Conservation (phyloP, 768 basidiomycete genomes). For the Boletus reticulatus region DNA sequence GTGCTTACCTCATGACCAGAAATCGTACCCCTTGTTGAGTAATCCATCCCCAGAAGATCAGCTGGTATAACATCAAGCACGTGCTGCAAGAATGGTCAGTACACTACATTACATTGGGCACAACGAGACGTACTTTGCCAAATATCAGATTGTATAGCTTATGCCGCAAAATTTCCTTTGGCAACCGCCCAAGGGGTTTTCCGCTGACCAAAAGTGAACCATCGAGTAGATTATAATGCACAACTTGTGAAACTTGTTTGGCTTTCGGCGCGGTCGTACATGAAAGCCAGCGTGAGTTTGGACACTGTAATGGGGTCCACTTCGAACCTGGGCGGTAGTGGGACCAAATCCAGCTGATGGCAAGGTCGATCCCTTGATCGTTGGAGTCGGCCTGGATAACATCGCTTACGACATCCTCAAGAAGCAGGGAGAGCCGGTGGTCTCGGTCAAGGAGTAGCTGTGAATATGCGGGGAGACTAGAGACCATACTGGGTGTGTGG, state of each 20-base stretch:
- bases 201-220: conserved; percentile 30
- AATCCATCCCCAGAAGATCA: conserved; percentile 27
- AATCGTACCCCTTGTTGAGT: conserved; percentile 17
- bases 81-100: conserved; percentile 14
- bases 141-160: conserved; percentile 22
- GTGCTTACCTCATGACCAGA: conserved; percentile 17
- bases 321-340: conserved; percentile 22
- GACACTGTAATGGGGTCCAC: conserved; percentile 14
- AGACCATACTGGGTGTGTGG: conserved; percentile 18
- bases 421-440: conserved; percentile 24
- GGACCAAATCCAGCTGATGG: conserved; percentile 21
- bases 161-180: conserved; percentile 15
- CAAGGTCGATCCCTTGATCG: conserved; percentile 17
- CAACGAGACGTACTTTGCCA: conserved; percentile 12
- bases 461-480: conserved; percentile 3
- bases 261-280: conserved; percentile 14
- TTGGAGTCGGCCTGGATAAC: neutral
- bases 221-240: conserved; percentile 23
- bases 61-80: conserved; percentile 22
- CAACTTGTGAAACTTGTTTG: conserved; percentile 20
- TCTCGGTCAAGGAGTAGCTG: conserved; percentile 30
- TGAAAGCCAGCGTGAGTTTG: conserved; percentile 24
- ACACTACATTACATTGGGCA: neutral
- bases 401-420: conserved; percentile 17
- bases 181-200: conserved; percentile 24